Evolutionary conservation across 345 rosid species (phyloP), one percentile per base, ranked within the genome.

Genomic region (Draba incana): DNA sequence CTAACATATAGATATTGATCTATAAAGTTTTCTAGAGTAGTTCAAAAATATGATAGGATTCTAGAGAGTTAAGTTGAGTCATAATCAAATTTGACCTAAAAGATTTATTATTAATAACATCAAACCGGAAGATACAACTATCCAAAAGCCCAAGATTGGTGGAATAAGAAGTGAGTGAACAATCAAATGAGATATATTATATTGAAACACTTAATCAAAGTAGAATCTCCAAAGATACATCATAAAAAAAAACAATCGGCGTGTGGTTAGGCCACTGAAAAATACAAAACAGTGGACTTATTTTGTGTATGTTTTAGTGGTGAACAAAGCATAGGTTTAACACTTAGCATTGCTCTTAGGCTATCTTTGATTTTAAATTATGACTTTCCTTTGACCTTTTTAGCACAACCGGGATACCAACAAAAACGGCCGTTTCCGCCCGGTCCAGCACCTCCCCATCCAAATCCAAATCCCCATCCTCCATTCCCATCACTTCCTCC

Each of bases 361-460:
- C 45, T 5, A 50, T 51, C 35, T 23, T 13, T 62, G 24, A 38
- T 37, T 56, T 49, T 64, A 72, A 20, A 7, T 48, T 57, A 64
- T 57, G 71, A 57, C 28, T 71, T 39, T 42, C 62, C 52, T 44
- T 51, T 60, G 68, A 72, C 45, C 13, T 74, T 67, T 54, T 37
- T 78, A 41, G 75, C 75, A 30, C 95, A 81, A 47, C 88, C 89
- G 81, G 86, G 83, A 68, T 48, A 48, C 81, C 86, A 82, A 47
- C 87, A 82, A 27, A 63, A 49, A 20, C 20, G 20, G 20, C 20
- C 20, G 62, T 72, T 61, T n/a, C 75, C 71, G 43, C 81, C 78
- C 11, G 84, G 77, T 2, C 78, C 76, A 3, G 0, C 81, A 75
- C 6, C 80, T 2, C 84, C 83, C 4, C 83, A 69, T 12, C 85